Evolutionary conservation across 352 stramenopile genomes (phyloP), one percentile per base, ranked within the genome.

Genomic region (Globisporangium irregulare): DNA sequence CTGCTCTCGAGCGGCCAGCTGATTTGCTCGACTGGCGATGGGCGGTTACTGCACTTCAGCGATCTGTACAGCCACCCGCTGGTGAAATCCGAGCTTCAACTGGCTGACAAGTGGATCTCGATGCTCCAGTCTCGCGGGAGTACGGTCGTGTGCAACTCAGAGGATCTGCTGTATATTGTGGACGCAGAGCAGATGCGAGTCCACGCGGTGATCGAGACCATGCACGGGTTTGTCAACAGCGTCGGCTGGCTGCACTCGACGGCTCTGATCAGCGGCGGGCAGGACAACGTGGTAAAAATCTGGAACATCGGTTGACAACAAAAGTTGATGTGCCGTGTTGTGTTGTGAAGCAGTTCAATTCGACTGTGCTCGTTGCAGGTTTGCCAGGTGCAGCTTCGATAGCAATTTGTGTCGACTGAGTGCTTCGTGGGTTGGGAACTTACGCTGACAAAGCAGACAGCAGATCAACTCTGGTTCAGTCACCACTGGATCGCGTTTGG

Each of bases 221-320:
- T 72, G 12, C 84, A 92, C 64, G 79, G 74, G 5, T 91, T 91
- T 41, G 79, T 92, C 69, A 90, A 84, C 27, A 84, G 75, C 62
- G 77, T 89, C 14, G 65, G 74, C 25, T 92, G 84, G 86, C 67
- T 88, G n/a, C 64, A 78, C 64, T 71, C 57, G 48, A 70, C 50
- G 2, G 64, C 79, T 1, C 70, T 86, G 32, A 67, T 89, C 51
- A 90, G 81, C 0, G 76, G 73, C 56, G 84, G 84, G 3, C 78
- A 91, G 68, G 84, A 94, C 73, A 87, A 86, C 50, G 78, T 91
- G 56, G 79, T 92, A 60, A 91, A 91, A 62, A 70, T 90, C 66
- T 93, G 81, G 81, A 71, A 67, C 25, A 76, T 90, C 54, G 57
- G 38, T 3, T 87, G 66, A 76, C 10, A 41, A 41, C 12, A 41